phyloP scores from a whole-genome alignment of 192 early-diverging fungal species.

The Linderina pennispora region DNA sequence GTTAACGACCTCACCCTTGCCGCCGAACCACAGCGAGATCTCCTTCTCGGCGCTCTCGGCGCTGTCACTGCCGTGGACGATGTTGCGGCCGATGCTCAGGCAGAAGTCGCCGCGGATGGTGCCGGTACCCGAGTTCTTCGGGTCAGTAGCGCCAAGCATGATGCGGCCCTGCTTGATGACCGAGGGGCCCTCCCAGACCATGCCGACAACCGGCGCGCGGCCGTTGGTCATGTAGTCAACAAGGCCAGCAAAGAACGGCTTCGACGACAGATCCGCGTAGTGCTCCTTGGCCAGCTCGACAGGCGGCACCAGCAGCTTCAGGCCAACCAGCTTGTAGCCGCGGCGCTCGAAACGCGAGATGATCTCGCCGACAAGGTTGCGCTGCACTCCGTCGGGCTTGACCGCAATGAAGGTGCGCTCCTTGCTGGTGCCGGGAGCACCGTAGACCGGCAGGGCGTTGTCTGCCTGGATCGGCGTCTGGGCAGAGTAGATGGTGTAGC shows the following conservation, averaged over 20 bases:
- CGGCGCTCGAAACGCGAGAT: slow-evolving; percentile 80
- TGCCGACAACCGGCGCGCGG: slow-evolving; percentile 73
- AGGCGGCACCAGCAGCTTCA: slow-evolving; percentile 67
- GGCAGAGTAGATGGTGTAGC: slow-evolving; percentile 19
- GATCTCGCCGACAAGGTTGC: slow-evolving; percentile 81
- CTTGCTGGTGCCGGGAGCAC: slow-evolving; percentile 52
- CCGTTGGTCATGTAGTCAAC: slow-evolving; percentile 93
- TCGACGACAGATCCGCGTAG: slow-evolving; percentile 75
- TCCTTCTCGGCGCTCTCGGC: slow-evolving; percentile 78
- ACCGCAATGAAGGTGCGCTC: slow-evolving; percentile 75
- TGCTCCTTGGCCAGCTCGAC: slow-evolving; percentile 71
- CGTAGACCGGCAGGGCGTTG: slow-evolving; percentile 42
- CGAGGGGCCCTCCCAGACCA: slow-evolving; percentile 80
- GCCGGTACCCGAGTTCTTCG: slow-evolving; percentile 77
- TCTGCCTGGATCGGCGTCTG: slow-evolving; percentile 25
- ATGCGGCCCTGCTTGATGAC: slow-evolving; percentile 83
- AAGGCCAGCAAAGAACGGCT: slow-evolving; percentile 86
- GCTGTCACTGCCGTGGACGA: slow-evolving; percentile 84
- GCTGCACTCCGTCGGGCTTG: slow-evolving; percentile 83
- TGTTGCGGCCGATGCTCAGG: slow-evolving; percentile 71
- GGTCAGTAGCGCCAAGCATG: slow-evolving; percentile 92
- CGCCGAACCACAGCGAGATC: slow-evolving; percentile 70
- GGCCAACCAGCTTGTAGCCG: slow-evolving; percentile 86
- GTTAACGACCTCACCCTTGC: slow-evolving; percentile 53
- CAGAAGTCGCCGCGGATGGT: slow-evolving; percentile 87